Evolutionary conservation across 495 filamentous ascomycete genomes (phyloP).

Genomic region (Trypethelium eluteriae): DNA sequence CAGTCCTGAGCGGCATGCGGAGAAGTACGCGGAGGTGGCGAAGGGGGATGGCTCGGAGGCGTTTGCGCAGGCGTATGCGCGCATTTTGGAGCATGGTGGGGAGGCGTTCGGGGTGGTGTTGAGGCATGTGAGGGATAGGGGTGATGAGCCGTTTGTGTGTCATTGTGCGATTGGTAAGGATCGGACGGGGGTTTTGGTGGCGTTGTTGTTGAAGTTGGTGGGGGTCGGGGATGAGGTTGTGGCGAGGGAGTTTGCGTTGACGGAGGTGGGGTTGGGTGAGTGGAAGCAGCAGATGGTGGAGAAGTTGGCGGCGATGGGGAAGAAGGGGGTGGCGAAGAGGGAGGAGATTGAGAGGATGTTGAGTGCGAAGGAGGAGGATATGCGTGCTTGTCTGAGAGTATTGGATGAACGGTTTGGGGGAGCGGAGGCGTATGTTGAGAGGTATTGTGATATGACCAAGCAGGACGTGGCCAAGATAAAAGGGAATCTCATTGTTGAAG

Average conservation of each 20-base stretch:
- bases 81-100: conserved; percentile 30
- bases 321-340: conserved; percentile 22
- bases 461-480: conserved; percentile 44
- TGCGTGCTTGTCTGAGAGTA: conserved; percentile 47
- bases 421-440: conserved; percentile 46
- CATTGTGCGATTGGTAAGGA: conserved; percentile 43
- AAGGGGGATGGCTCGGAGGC: conserved; percentile 27
- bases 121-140: conserved; percentile 22
- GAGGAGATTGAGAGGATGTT: conserved; percentile 20
- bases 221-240: conserved; percentile 27
- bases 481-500: conserved; percentile 34
- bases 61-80: conserved; percentile 34
- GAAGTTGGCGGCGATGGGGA: conserved; percentile 27
- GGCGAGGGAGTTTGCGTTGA: conserved; percentile 36
- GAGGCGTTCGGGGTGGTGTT: conserved; percentile 30
- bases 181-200: conserved; percentile 37
- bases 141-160: conserved; percentile 25
- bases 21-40: conserved; percentile 35
- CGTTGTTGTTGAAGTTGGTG: conserved; percentile 31
- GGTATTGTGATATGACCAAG: conserved; percentile 46
- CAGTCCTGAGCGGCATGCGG: conserved; percentile 34
- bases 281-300: conserved; percentile 28
- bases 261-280: conserved; percentile 31
- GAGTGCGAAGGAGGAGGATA: conserved; percentile 31
- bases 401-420: conserved; percentile 50